These are phyloP conservation scores for Inga laurina DNA, from an alignment of 306 rosid genomes.

Conservation along the genomic window DNA sequence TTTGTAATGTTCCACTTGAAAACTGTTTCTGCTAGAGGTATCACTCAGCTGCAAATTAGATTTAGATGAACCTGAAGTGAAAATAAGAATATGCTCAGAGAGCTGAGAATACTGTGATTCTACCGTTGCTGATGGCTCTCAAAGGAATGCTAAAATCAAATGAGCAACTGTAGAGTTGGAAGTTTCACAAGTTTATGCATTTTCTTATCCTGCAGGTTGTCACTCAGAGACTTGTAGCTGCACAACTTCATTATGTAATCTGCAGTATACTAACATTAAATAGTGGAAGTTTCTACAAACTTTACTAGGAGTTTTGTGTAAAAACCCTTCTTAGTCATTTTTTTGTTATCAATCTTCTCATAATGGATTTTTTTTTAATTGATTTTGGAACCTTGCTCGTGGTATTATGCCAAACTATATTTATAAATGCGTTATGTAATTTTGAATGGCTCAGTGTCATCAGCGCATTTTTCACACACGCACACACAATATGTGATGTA, in stretches of 20 bases:
- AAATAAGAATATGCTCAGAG: neutral
- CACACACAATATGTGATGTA: neutral
- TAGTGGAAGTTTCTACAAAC: neutral
- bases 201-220: neutral
- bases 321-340: neutral
- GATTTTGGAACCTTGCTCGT: neutral
- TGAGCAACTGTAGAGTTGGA: neutral
- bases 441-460: neutral
- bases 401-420: neutral
- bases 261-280: neutral
- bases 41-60: too few species aligned
- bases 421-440: neutral
- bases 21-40: neutral
- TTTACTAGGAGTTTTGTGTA: neutral
- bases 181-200: neutral
- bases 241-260: neutral
- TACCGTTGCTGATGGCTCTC: neutral
- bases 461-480: neutral
- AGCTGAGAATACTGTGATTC: neutral
- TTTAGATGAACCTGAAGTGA: too few species aligned
- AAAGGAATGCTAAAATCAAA: neutral
- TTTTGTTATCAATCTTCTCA: neutral
- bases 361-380: neutral
- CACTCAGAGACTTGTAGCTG: neutral
- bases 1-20: neutral